Percentiles rank a stretch among this genome's conserved stretches.
These are phyloP conservation scores for Phytophthora parvispora DNA, from an alignment of 352 stramenopile species.

Conservation along the genomic window DNA sequence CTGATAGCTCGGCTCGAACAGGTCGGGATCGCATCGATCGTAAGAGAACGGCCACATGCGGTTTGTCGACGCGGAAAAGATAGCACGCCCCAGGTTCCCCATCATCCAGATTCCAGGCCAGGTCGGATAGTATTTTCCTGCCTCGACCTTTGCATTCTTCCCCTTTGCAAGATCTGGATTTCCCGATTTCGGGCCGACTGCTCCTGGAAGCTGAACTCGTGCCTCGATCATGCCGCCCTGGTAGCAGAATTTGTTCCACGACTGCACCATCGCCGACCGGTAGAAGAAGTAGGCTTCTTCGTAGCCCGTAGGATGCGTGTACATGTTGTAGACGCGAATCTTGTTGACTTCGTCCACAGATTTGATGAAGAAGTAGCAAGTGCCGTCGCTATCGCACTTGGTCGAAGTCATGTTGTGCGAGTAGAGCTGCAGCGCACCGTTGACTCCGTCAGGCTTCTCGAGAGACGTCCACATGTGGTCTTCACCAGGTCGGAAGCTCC, in stretches of 20 bases:
- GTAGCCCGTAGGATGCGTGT: slow-evolving; percentile 55
- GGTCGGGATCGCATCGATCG: slow-evolving; percentile 81
- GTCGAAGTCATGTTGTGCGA: slow-evolving; percentile 80
- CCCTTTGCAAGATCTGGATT: slow-evolving; percentile 53
- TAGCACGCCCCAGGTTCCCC: slow-evolving; percentile 93
- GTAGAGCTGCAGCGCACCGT: slow-evolving; percentile 93
- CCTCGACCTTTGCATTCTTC: slow-evolving; percentile 47
- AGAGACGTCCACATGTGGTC: slow-evolving; percentile 96
- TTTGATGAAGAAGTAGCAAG: slow-evolving; percentile 59
- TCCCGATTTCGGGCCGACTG: slow-evolving; percentile 49
- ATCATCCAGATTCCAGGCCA: slow-evolving; percentile 96
- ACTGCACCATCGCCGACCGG: slow-evolving; percentile 90
- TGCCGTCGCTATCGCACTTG: slow-evolving; percentile 49
- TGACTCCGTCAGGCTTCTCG: slow-evolving; percentile 94
- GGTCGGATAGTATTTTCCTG: slow-evolving; percentile 66
- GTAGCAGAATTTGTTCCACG: slow-evolving; percentile 97
- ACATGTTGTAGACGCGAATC: slow-evolving; percentile 64
- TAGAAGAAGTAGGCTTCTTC: slow-evolving; percentile 54
- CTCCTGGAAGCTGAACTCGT: slow-evolving; percentile 88
- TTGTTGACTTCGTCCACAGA: slow-evolving; percentile 41
- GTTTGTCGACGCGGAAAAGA: slow-evolving; percentile 92
- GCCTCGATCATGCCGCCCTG: slow-evolving; percentile 94
- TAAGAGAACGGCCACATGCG: slow-evolving; percentile 97
- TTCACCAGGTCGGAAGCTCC: slow-evolving; percentile 90
- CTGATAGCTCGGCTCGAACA: slow-evolving; percentile 51